Conservation (phyloP, 164 flowering plant species). For the Protea cynaroides region DNA sequence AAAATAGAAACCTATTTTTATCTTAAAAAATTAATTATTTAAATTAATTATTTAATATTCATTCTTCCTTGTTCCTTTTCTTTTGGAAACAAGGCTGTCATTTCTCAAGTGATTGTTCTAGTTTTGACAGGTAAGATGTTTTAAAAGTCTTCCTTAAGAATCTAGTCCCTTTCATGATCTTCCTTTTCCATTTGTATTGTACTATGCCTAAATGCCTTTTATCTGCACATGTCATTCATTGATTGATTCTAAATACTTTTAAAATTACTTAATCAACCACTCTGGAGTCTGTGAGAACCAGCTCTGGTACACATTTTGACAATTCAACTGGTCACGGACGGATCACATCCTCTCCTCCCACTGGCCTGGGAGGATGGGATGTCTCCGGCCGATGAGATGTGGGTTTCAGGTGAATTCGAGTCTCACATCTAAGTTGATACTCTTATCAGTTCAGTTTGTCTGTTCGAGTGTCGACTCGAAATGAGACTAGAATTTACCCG, state of each 20-base stretch:
- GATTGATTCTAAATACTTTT: neutral
- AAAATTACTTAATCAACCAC: too few species aligned
- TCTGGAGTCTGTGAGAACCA: too few species aligned
- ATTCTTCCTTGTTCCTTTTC: slow-evolving; percentile 12
- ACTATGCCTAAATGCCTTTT: neutral
- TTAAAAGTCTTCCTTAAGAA: slow-evolving; percentile 10
- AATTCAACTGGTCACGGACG: too few species aligned
- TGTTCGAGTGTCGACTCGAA: too few species aligned
- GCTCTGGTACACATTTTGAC: too few species aligned
- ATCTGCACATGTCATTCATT: neutral
- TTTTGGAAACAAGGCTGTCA: slow-evolving; percentile 15
- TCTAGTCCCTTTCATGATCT: slow-evolving; percentile 18
- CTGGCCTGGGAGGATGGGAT: too few species aligned
- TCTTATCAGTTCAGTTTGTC: too few species aligned
- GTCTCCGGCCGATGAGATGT: too few species aligned
- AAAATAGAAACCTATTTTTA: neutral
- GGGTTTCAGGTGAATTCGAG: too few species aligned
- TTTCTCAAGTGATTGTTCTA: slow-evolving; percentile 11
- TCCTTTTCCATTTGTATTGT: neutral
- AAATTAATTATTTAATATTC: neutral
- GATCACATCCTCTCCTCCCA: too few species aligned
- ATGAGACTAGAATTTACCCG: too few species aligned
- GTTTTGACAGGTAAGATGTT: slow-evolving; percentile 1
- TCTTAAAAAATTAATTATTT: neutral
- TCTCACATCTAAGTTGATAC: too few species aligned